Conservation (phyloP, 2,329 filamentous ascomycete genomes). For the Monilinia aucupariae region DNA sequence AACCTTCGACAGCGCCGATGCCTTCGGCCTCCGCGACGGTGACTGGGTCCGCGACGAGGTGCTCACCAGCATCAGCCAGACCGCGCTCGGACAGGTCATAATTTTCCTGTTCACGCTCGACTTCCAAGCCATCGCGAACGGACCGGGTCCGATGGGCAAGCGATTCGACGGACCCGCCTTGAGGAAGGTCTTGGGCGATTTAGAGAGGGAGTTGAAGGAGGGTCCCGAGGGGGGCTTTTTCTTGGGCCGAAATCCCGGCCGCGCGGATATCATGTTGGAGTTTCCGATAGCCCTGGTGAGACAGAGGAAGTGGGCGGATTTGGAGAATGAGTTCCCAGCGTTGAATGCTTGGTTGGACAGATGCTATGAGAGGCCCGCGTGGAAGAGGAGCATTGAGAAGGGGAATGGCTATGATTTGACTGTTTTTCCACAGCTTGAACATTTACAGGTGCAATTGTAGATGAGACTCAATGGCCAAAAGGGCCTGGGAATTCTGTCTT, state of each 20-base stretch:
- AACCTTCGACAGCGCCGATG: conserved; percentile 33
- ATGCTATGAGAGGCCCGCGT: conserved; percentile 30
- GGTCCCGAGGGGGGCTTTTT: conserved; percentile 25
- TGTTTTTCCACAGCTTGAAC: conserved; percentile 15
- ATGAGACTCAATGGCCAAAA: neutral
- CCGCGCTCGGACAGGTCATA: conserved; percentile 23
- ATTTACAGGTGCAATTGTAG: neutral
- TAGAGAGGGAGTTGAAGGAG: conserved; percentile 27
- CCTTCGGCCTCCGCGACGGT: conserved; percentile 29
- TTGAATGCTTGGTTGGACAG: conserved; percentile 34
- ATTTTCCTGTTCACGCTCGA: conserved; percentile 29
- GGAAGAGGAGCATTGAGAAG: conserved; percentile 31
- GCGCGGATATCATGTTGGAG: conserved; percentile 35
- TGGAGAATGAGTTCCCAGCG: conserved; percentile 32
- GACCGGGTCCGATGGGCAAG: conserved; percentile 12
- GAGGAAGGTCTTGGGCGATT: conserved; percentile 18
- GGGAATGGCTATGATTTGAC: conserved; percentile 34
- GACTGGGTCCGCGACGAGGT: conserved; percentile 35
- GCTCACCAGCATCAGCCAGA: conserved; percentile 25
- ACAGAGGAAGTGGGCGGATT: conserved; percentile 32
- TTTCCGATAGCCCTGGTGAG: conserved; percentile 32
- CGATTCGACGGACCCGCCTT: conserved; percentile 20
- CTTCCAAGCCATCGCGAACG: conserved; percentile 17
- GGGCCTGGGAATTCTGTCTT: neutral
- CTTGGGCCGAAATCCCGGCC: conserved; percentile 31